Base-by-base conservation (phyloP, 352 stramenopile species). In the Phytophthora pini region DNA sequence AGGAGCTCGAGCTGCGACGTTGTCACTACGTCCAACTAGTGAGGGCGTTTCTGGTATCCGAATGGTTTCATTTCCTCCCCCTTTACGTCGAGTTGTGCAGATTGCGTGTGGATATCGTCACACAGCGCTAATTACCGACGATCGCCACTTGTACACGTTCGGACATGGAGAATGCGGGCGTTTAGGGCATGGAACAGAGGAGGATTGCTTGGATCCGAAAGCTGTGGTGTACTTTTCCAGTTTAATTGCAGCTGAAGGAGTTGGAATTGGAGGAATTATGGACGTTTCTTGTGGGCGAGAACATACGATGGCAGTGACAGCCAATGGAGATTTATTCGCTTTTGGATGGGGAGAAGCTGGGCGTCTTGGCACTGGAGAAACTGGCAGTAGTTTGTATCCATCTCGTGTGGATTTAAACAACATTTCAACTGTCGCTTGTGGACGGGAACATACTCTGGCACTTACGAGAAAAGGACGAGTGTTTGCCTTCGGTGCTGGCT, bases 291-390 rank as follows among this genome's bases (percentile, higher is more conserved):
- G 89, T 54, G 89, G 89, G 10, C 86, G 88, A 15, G 88, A 97
- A 50, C 89, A 97, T 52, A 96, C 89, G 6, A 92, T 97, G 80
- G 80, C 76, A 12, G 86, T 94, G 5, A 70, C 84, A 6, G 47
- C 50, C 15, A 92, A 79, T 34, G 84, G 88, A 0, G 72, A 91
- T 2, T 65, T 97, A 9, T 96, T 79, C 34, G 87, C 82, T 4
- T 97, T 94, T 49, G 90, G 88, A 7, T 97, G 87, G 88, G 84
- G 82, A 9, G 87, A 96, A 74, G 88, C 86, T 31, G 88, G 87
- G 13, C 87, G 90, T 22, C 73, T 96, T 9, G 88, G 88, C 1
- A 92, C 88, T 4, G 87, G 87, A 2, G 86, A 95, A 48, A 89
- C 80, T 13, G 87, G 82, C 39, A 90, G 81, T 32, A 76, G 82